Evolutionary conservation across 495 filamentous ascomycete genomes (phyloP).

Genomic region (Aspergillus biplanus): DNA sequence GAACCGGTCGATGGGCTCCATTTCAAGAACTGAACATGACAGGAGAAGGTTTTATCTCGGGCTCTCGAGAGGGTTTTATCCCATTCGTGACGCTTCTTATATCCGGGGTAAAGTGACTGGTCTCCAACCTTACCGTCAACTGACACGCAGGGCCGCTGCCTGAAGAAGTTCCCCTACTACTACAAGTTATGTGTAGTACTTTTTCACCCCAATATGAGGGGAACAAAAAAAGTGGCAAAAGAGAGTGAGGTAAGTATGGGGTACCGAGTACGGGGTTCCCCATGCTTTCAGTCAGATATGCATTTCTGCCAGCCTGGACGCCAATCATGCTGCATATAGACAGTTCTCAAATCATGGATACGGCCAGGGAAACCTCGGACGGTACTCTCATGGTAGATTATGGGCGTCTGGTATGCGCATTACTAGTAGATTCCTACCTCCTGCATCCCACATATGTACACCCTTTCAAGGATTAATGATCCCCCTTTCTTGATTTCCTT

Average conservation of each 20-base stretch:
- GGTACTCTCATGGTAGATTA: too few relatives aligned
- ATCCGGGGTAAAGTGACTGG: not conserved
- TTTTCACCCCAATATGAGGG: not conserved
- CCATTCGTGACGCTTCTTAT: not conserved
- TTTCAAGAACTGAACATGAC: not conserved
- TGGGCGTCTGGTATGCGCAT: not conserved
- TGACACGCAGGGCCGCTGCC: too few relatives aligned
- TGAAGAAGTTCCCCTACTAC: too few relatives aligned
- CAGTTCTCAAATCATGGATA: too few relatives aligned
- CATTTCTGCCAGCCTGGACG: not conserved
- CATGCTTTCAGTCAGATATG: not conserved
- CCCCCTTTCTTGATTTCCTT: not conserved
- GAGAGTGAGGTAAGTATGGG: not conserved
- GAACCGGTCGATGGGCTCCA: not conserved
- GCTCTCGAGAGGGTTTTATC: not conserved
- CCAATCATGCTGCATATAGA: too few relatives aligned
- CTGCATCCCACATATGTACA: not conserved
- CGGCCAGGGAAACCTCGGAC: too few relatives aligned
- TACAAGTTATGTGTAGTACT: too few relatives aligned
- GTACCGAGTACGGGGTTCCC: not conserved
- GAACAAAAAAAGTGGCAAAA: not conserved
- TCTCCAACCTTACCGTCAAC: not conserved
- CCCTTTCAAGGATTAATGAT: not conserved
- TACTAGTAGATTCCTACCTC: not conserved
- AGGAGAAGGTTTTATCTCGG: not conserved